Base-by-base conservation (phyloP, 441 rosid species). In the Corymbia citriodora region DNA sequence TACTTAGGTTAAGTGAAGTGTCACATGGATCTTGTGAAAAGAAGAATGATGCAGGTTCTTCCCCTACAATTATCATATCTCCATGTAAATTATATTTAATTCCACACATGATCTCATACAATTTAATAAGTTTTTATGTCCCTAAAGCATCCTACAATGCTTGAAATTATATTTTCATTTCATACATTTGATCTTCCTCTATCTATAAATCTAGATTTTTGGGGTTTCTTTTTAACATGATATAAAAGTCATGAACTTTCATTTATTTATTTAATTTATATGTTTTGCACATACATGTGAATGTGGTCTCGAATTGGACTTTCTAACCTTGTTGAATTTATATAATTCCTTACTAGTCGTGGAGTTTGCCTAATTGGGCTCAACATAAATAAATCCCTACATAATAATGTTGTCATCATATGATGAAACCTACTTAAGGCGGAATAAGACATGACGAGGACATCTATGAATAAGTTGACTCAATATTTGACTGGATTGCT, bases 71-170 rank as follows among this genome's bases (percentile, higher is more conserved):
- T 65, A n/a, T n/a, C 21, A 65, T 65, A n/a, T n/a, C n/a, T n/a
- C n/a, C n/a, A n/a, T n/a, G n/a, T n/a, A n/a, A n/a, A n/a, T n/a
- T n/a, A n/a, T n/a, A n/a, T n/a, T n/a, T n/a, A n/a, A 65, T 65
- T 2, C n/a, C 45, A 4, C 6, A 1, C 74, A 7, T n/a, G 2
- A n/a, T 9, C 40, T n/a, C 2, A 8, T n/a, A 16, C 0, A 4
- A 65, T n/a, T n/a, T 65, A 21, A 65, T 21, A n/a, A n/a, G 15
- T 65, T 2, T 65, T 65, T n/a, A 16, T 4, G 40, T 16, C 11
- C 17, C 74, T n/a, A 8, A 14, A 18, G 0, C n/a, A n/a, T 68
- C 10, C 33, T 10, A 16, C 3, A 31, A 63, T 2, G 2, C 2
- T 1, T n/a, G 21, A n/a, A n/a, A n/a, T 65, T 65, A 63, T 65